Evolutionary conservation across 169 alveolate genomes (phyloP).

Genomic region (Ichthyophthirius multifiliis): DNA sequence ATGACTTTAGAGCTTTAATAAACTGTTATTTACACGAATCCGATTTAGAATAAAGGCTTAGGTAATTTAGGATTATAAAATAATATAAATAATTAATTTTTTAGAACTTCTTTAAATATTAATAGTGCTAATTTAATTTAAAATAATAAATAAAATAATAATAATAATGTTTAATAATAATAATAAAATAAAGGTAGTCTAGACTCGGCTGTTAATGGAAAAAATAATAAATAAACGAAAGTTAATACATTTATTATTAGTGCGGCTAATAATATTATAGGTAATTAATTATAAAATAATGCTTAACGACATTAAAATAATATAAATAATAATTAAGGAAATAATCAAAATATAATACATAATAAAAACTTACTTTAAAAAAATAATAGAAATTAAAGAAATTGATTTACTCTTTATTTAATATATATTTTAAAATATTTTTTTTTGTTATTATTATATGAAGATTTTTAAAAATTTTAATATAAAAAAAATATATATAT

Average conservation of each 20-base stretch:
- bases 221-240: background rate
- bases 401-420: too few relatives aligned
- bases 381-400: background rate
- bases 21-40: too few relatives aligned
- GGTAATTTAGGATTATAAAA: background rate
- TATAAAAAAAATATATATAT: too few relatives aligned
- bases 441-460: too few relatives aligned
- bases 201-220: background rate
- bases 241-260: background rate
- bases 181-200: background rate
- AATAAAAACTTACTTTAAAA: background rate
- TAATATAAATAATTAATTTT: background rate
- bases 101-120: background rate
- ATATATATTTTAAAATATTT: too few relatives aligned
- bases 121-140: background rate
- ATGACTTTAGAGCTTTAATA: conserved; percentile 39
- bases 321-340: background rate
- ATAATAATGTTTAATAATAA: background rate
- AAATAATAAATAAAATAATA: background rate
- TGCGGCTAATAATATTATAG: background rate
- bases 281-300: background rate
- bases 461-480: too few relatives aligned
- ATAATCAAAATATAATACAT: background rate
- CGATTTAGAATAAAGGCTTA: too few relatives aligned
- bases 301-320: background rate